These are phyloP conservation scores for Serendipita sp. DNA, from an alignment of 768 basidiomycete species.

Conservation along the genomic window DNA sequence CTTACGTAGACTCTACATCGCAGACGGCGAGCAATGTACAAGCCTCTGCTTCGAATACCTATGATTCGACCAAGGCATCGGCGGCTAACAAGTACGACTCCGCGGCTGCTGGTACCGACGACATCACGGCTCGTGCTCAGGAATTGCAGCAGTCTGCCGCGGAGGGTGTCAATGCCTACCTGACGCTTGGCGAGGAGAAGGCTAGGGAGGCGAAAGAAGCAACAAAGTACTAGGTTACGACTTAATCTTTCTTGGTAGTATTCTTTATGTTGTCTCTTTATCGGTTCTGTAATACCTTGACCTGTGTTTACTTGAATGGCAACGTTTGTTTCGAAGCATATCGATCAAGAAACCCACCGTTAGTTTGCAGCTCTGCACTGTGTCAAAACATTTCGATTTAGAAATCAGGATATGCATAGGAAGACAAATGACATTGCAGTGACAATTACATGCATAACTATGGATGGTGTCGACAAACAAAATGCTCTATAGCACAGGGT, in stretches of 20 bases:
- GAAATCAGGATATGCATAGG: background rate
- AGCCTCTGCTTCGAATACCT: conserved; percentile 4
- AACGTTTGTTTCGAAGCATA: too few relatives aligned
- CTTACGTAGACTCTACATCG: conserved; percentile 12
- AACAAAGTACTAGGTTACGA: background rate
- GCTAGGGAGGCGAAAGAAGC: background rate
- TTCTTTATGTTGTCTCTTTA: background rate
- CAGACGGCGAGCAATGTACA: background rate
- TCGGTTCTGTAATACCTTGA: background rate
- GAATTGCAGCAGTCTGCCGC: background rate
- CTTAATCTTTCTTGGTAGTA: background rate
- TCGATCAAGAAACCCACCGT: too few relatives aligned
- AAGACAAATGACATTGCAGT: too few relatives aligned
- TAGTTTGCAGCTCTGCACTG: too few relatives aligned
- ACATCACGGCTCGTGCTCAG: background rate
- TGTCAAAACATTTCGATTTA: background rate
- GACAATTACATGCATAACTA: background rate
- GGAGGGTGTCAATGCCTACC: conserved; percentile 1
- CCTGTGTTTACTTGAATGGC: background rate
- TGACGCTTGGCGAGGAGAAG: background rate
- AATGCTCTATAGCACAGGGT: background rate
- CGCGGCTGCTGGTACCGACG: background rate
- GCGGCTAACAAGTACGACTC: background rate
- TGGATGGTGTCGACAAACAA: background rate
- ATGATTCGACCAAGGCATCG: background rate